These are phyloP conservation scores for Apophysomyces elegans DNA, from an alignment of 371 early-diverging fungal genomes.

Conservation along the genomic window DNA sequence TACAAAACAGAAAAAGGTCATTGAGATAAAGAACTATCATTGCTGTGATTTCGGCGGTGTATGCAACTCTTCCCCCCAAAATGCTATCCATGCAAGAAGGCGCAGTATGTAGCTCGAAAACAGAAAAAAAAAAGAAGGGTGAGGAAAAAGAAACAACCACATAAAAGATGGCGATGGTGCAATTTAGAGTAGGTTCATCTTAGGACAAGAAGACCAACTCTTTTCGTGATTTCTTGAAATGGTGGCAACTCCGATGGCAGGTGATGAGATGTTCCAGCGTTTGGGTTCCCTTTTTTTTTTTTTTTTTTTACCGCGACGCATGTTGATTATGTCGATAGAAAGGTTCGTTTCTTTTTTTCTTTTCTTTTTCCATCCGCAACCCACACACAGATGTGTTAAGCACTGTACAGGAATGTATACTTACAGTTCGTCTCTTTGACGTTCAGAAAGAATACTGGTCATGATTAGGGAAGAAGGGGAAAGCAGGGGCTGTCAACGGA, in stretches of 20 bases:
- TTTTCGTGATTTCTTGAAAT: not conserved
- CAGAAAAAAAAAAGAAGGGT: slow-evolving; percentile 11
- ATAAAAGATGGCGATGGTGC: not conserved
- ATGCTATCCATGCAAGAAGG: slow-evolving; percentile 10
- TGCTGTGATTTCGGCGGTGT: not conserved
- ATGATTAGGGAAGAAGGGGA: slow-evolving; percentile 23
- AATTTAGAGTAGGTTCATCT: not conserved
- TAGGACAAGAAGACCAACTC: not conserved
- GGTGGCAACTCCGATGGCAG: not conserved
- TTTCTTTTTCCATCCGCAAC: not conserved
- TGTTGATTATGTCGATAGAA: slow-evolving; percentile 4
- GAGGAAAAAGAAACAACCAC: slow-evolving; percentile 4
- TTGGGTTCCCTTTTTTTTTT: not conserved
- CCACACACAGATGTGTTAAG: slow-evolving; percentile 9
- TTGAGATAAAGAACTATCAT: slow-evolving; percentile 1
- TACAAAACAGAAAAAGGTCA: slow-evolving; percentile 27
- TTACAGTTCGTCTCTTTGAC: slow-evolving; percentile 80
- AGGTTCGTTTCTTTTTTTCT: not conserved
- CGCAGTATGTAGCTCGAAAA: slow-evolving; percentile 14
- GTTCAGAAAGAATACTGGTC: slow-evolving; percentile 67
- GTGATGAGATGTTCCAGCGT: not conserved
- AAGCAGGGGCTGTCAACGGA: slow-evolving; percentile 5
- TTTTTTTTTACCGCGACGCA: slow-evolving; percentile 3
- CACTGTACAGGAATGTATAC: slow-evolving; percentile 20
- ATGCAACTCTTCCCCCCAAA: slow-evolving; percentile 4